A percentile compares a stretch with the other conserved stretches of the same genome.
Conservation (phyloP, 2,329 filamentous ascomycete genomes). For the Neopestalotiopsis sp. region DNA sequence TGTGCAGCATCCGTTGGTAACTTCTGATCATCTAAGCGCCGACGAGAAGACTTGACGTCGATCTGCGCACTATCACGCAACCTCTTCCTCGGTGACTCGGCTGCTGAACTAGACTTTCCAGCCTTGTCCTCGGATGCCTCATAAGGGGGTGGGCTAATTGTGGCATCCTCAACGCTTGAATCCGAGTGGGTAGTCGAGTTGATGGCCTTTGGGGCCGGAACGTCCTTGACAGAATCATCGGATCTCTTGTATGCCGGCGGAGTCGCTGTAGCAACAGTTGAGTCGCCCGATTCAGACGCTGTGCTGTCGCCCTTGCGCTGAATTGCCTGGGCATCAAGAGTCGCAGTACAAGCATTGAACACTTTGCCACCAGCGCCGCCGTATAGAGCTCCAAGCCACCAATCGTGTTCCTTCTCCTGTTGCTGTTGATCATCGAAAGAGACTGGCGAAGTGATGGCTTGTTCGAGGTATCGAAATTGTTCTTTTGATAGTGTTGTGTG, state of each 20-base stretch:
- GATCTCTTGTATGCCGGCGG: constrained; percentile 19
- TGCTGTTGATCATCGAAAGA: constrained; percentile 14
- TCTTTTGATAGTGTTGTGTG: constrained; percentile 18
- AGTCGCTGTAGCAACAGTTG: constrained; percentile 20
- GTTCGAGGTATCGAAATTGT: constrained; percentile 11
- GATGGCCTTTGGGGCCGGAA: not conserved
- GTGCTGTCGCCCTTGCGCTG: constrained; percentile 12
- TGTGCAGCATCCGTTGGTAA: not conserved
- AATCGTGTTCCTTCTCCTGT: constrained; percentile 15
- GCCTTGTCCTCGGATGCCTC: not conserved
- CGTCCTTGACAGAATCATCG: not conserved
- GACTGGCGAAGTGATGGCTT: constrained; percentile 15
- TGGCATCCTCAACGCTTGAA: not conserved
- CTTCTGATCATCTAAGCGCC: constrained; percentile 7
- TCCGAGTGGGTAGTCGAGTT: not conserved
- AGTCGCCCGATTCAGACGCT: constrained; percentile 20
- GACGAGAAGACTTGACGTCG: constrained; percentile 10
- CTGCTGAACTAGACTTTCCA: not conserved
- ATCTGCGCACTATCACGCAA: constrained; percentile 7
- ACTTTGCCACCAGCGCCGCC: constrained; percentile 16
- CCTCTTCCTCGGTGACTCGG: constrained; percentile 14
- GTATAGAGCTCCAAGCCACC: constrained; percentile 19
- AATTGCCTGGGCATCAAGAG: not conserved
- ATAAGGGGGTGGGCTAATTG: constrained; percentile 13
- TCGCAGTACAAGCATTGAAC: not conserved